Conservation (phyloP, 805 yeast genomes). For the Metschnikowia borealis region DNA sequence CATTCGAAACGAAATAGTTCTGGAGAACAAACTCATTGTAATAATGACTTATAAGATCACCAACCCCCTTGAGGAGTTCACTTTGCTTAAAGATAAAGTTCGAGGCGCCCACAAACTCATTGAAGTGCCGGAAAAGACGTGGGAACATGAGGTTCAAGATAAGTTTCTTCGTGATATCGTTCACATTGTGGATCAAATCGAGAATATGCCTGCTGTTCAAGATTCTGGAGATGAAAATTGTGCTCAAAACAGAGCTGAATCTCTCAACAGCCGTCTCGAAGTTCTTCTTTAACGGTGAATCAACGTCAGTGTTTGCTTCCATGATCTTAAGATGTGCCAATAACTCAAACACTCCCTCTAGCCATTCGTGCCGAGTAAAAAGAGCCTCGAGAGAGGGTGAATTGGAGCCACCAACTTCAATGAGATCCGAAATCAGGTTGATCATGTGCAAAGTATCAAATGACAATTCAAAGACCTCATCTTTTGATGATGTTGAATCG, state of each 20-base stretch:
- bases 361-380: slow-evolving; percentile 29
- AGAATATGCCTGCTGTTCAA: slow-evolving; percentile 20
- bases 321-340: slow-evolving; percentile 30
- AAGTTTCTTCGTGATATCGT: slow-evolving; percentile 34
- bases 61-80: slow-evolving; percentile 24
- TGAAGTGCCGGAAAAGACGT: slow-evolving; percentile 31
- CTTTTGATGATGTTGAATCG: slow-evolving; percentile 2
- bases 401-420: slow-evolving; percentile 28
- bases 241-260: slow-evolving; percentile 31
- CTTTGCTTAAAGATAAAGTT: slow-evolving; percentile 35
- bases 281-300: slow-evolving; percentile 15
- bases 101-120: slow-evolving; percentile 29
- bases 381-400: slow-evolving; percentile 20
- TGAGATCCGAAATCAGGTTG: slow-evolving; percentile 29
- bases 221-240: slow-evolving; percentile 33
- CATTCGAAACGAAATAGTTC: slow-evolving; percentile 22
- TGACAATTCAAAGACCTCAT: slow-evolving; percentile 21
- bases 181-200: slow-evolving; percentile 22
- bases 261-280: slow-evolving; percentile 22
- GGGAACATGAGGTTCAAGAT: slow-evolving; percentile 36
- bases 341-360: slow-evolving; percentile 38
- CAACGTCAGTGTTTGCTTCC: slow-evolving; percentile 19
- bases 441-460: slow-evolving; percentile 35
- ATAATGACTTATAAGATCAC: slow-evolving; percentile 26
- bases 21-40: slow-evolving; percentile 26